Evolutionary conservation across 345 rosid species (phyloP).

Genomic region (Populus davidiana): DNA sequence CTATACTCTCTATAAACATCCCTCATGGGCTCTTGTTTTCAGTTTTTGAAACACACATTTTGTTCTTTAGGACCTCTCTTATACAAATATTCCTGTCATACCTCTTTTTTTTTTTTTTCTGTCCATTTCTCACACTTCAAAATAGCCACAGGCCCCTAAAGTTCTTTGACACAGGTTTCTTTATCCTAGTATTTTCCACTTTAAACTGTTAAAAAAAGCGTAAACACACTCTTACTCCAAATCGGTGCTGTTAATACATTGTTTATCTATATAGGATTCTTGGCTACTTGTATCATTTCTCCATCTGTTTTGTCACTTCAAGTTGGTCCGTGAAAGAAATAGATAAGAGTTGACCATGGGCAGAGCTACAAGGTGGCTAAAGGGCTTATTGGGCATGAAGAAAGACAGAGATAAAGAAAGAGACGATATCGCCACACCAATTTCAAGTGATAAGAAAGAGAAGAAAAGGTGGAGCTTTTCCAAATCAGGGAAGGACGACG

Average conservation of each 20-base stretch:
- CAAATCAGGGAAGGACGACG: slow-evolving; percentile 24
- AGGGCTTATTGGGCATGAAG: slow-evolving; percentile 59
- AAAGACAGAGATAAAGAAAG: slow-evolving; percentile 33
- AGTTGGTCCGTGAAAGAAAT: not conserved
- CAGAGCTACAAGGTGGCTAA: slow-evolving; percentile 67
- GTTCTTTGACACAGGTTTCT: slow-evolving; percentile 13
- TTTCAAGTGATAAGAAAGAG: slow-evolving; percentile 40
- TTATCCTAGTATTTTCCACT: slow-evolving; percentile 15
- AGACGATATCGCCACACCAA: slow-evolving; percentile 18
- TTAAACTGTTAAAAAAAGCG: slow-evolving; percentile 14
- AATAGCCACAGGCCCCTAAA: not conserved
- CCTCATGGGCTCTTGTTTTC: slow-evolving; percentile 17
- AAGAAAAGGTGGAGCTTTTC: slow-evolving; percentile 54
- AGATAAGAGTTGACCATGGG: slow-evolving; percentile 44
- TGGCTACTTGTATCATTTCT: not conserved
- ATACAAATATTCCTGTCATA: not conserved
- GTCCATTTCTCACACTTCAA: slow-evolving; percentile 9
- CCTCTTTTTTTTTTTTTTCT: not conserved
- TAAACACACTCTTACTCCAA: not conserved
- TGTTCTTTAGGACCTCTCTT: slow-evolving; percentile 13
- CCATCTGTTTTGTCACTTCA: not conserved
- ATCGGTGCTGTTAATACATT: slow-evolving; percentile 3
- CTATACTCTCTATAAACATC: slow-evolving; percentile 10
- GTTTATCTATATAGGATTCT: slow-evolving; percentile 12
- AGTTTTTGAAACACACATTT: slow-evolving; percentile 25